phyloP scores from a whole-genome alignment of 108 stramenopile genomes.

The Schizochytrium sp. region DNA sequence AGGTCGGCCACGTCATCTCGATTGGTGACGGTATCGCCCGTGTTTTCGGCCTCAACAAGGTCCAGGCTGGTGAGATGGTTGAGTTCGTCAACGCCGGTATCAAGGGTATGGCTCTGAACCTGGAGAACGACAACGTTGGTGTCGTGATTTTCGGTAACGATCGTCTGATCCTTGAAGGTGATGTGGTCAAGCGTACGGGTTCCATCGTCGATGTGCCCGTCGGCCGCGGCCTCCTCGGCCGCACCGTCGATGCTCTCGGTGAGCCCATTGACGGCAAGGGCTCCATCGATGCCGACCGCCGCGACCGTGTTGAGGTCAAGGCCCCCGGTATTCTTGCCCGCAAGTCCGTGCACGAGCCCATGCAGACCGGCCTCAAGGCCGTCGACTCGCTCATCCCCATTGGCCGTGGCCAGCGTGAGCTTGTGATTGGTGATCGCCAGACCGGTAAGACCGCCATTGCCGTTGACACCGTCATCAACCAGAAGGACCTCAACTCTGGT shows the following conservation, averaged over 20 bases:
- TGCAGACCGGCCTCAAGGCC: slow-evolving; percentile 99
- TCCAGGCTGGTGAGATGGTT: slow-evolving; percentile 99
- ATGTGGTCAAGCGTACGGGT: slow-evolving; percentile 96
- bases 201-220: slow-evolving; percentile 99
- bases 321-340: slow-evolving; percentile 99
- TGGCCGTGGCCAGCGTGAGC: slow-evolving; percentile 87
- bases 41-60: slow-evolving; percentile 97
- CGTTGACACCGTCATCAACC: slow-evolving; percentile 99
- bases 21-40: slow-evolving; percentile 99
- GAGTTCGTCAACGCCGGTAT: slow-evolving; percentile 81
- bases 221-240: slow-evolving; percentile 89
- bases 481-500: slow-evolving; percentile 84
- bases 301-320: slow-evolving; percentile 98
- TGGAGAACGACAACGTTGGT: slow-evolving; percentile 99
- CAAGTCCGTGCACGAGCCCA: slow-evolving; percentile 97
- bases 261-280: slow-evolving; percentile 94
- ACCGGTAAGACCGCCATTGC: slow-evolving; percentile 99
- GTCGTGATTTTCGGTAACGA: slow-evolving; percentile 99
- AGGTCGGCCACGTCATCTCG: slow-evolving; percentile 94
- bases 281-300: slow-evolving; percentile 78
- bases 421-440: slow-evolving; percentile 82
- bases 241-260: slow-evolving; percentile 96
- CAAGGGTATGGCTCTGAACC: slow-evolving; percentile 98
- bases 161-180: slow-evolving; percentile 97
- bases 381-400: slow-evolving; percentile 99